A percentile compares a stretch with the other conserved stretches of the same genome.
Conservation (phyloP, 371 early-diverging fungal genomes). For the Mucor circinelloides region DNA sequence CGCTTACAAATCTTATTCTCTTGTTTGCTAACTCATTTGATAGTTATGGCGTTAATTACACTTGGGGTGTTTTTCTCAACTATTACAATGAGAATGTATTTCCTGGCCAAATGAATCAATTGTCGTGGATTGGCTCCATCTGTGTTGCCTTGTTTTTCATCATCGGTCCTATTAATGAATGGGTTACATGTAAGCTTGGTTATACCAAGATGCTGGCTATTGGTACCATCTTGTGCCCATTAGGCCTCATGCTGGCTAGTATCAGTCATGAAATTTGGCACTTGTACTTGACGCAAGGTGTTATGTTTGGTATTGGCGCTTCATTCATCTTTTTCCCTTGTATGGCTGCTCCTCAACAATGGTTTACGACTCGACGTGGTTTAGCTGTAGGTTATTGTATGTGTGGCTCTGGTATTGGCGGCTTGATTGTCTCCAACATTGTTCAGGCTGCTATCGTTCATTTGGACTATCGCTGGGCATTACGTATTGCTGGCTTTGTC, state of each 20-base stretch:
- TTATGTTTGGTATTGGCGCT: constrained; percentile 70
- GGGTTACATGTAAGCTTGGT: constrained; percentile 55
- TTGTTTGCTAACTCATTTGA: neutral
- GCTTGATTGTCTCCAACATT: constrained; percentile 58
- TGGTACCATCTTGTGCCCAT: constrained; percentile 51
- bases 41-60: constrained; percentile 46
- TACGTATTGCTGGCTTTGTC: constrained; percentile 63
- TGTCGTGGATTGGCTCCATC: constrained; percentile 49
- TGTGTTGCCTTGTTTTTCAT: constrained; percentile 42
- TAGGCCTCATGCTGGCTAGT: constrained; percentile 64
- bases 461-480: constrained; percentile 64
- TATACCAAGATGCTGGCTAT: constrained; percentile 53
- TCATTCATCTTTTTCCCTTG: constrained; percentile 72
- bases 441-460: constrained; percentile 50
- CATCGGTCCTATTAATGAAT: constrained; percentile 46
- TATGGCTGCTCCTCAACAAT: constrained; percentile 68
- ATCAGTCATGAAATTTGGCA: constrained; percentile 67
- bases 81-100: constrained; percentile 36
- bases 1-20: too few species aligned
- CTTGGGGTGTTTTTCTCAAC: constrained; percentile 42
- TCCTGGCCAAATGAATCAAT: constrained; percentile 28
- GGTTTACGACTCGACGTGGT: constrained; percentile 68
- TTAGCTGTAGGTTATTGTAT: constrained; percentile 74
- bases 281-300: constrained; percentile 68
- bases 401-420: constrained; percentile 70